These are phyloP conservation scores for Cinchona pubescens DNA, from an alignment of 257 asterid genomes.

Conservation along the genomic window DNA sequence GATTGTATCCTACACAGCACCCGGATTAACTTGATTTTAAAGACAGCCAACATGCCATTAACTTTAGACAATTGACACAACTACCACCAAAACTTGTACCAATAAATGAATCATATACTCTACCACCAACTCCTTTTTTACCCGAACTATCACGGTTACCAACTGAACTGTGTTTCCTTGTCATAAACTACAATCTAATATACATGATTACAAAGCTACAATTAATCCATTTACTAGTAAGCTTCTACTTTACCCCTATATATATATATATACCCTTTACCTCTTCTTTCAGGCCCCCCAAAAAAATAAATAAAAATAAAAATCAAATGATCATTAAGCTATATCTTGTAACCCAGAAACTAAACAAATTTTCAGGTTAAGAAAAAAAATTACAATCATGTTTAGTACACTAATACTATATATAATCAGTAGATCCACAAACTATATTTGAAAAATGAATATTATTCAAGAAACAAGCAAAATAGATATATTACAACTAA, in stretches of 20 bases:
- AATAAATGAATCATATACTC: no score
- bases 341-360: background rate
- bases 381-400: background rate
- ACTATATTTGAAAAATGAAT: background rate
- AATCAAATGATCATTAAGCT: background rate
- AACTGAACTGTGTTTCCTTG: no score
- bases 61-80: conserved; percentile 7
- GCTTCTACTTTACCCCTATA: background rate
- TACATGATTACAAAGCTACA: background rate
- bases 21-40: conserved; percentile 13
- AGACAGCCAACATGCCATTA: conserved; percentile 12
- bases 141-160: no score
- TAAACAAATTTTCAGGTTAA: no score
- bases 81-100: conserved; percentile 16
- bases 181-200: background rate
- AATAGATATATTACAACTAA: background rate
- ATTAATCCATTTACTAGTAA: no score
- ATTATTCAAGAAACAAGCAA: background rate
- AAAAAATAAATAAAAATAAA: no score
- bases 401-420: background rate
- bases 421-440: background rate
- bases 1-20: conserved; percentile 12
- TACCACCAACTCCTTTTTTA: no score
- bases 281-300: background rate
- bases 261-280: background rate